Percentiles rank a stretch among this genome's conserved stretches.
Evolutionary conservation across 495 filamentous ascomycete species (phyloP).

Genomic region (Umbilicaria muhlenbergii): DNA sequence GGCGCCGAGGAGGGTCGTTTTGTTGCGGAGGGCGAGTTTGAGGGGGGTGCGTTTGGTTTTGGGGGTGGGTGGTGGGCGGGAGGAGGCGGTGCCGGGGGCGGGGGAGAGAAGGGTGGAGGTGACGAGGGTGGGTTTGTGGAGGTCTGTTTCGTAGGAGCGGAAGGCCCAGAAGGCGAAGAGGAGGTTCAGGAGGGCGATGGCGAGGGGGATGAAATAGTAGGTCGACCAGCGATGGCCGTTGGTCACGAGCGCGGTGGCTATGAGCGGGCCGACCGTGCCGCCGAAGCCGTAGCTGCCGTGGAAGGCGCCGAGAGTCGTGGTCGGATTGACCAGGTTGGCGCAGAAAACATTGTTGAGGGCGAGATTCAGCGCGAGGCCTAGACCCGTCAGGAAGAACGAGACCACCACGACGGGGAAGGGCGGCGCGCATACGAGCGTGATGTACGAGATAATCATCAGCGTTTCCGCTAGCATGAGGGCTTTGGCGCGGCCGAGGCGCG

Average conservation of each 20-base stretch:
- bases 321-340: constrained; percentile 48
- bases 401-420: constrained; percentile 53
- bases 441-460: constrained; percentile 36
- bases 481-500: constrained; percentile 44
- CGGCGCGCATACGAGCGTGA: constrained; percentile 46
- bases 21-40: constrained; percentile 34
- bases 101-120: constrained; percentile 9
- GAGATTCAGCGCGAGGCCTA: constrained; percentile 49
- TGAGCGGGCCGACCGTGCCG: constrained; percentile 50
- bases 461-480: constrained; percentile 39
- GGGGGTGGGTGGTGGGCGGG: constrained; percentile 10
- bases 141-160: constrained; percentile 26
- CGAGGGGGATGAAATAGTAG: constrained; percentile 43
- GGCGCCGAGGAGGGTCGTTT: constrained; percentile 50
- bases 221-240: constrained; percentile 34
- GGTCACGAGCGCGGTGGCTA: constrained; percentile 50
- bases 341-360: constrained; percentile 64
- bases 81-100: constrained; percentile 21
- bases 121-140: constrained; percentile 8
- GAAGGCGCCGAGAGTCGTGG: constrained; percentile 42
- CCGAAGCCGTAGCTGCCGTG: constrained; percentile 65
- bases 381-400: constrained; percentile 50
- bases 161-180: constrained; percentile 9
- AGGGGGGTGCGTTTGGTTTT: constrained; percentile 16
- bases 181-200: constrained; percentile 9